Evolutionary conservation across 257 asterid genomes (phyloP), one percentile per base, ranked within the genome.

Genomic region (Scutellaria galericulata): DNA sequence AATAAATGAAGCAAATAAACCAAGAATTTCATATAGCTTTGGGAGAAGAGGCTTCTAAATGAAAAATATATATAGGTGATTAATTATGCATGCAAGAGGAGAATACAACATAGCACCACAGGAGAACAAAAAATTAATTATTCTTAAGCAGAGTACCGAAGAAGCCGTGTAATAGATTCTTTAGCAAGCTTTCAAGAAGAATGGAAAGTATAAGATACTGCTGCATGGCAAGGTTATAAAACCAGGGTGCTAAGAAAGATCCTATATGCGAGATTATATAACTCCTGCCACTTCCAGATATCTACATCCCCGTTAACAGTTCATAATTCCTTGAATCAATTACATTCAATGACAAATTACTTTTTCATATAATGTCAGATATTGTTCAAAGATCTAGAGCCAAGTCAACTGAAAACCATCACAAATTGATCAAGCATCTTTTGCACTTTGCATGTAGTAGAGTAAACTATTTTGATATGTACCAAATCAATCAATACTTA

Each of bases 401-500:
- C 8, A 71, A 62, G 40, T 48, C 27, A 46, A 42, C 58, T 11
- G 12, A 31, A 64, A 65, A 50, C 56, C n/a, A 64, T 51, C 57
- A 54, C 44, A 70, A 44, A 61, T 52, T 60, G 37, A 61, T 24
- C 65, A 27, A 53, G 11, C 42, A 62, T 44, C 46, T 20, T 35
- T 40, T 6, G 10, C 57, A 39, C 71, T 47, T 37, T 50, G 39
- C 39, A 5, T 24, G 7, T 37, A 37, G 47, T 39, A 60, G 58
- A 56, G 44, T 9, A 48, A 57, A 39, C 39, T 48, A 40, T 68
- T 41, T 13, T 39, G 63, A 66, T 22, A 70, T 44, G 57, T 40
- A 70, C 59, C 5, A 37, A 7, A 68, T 46, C 73, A 64, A 72
- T 50, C 73, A 64, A 72, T 50, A 70, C 35, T 6, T 27, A 35